Evolutionary conservation across 768 basidiomycete species (phyloP), one percentile per base, ranked within the genome.

Genomic region (Boletus vermiculosoides): DNA sequence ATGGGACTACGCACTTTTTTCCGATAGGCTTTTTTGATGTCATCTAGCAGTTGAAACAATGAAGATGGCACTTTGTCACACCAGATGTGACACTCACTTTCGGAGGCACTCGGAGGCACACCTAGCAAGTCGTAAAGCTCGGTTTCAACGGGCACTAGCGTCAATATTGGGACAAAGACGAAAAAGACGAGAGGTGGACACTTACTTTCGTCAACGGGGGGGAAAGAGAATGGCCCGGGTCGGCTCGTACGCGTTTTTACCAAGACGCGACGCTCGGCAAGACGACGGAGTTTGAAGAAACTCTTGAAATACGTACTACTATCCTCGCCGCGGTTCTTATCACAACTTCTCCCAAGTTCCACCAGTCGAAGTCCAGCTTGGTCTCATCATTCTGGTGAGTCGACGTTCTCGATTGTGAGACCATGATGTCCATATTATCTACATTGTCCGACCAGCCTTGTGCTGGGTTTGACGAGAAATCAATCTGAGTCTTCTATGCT

Each of bases 11-110:
- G 63, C 76, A 92, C 93, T 85, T 94, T 95, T 77, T 84, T 90
- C 70, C 89, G 87, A 70, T 98, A 98, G 16, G 94, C 94, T 68
- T 90, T 92, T 75, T 94, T 95, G 65, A 98, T 92, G 60, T 98
- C 92, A 62, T 79, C 91, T 88, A 61, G 37, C 48, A 18, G 54
- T n/a, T n/a, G 58, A 52, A 45, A 42, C 45, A 31, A 44, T 65
- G 47, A 67, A 63, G 33, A 44, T 8, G 45, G 48, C 12, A 15
- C 31, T 8, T 50, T n/a, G 44, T 50, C 10, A n/a, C 54, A 10
- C 34, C 28, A n/a, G 20, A 42, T 34, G 23, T 49, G 45, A 56
- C 16, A 63, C 74, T 47, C 69, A 91, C 92, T 87, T 78, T 88
- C 87, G 33, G 78, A 83, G 40, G 92, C 93, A 55, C 76, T 75